Conservation (phyloP, 805 yeast genomes). For the Yamadazyma akitaensis region DNA sequence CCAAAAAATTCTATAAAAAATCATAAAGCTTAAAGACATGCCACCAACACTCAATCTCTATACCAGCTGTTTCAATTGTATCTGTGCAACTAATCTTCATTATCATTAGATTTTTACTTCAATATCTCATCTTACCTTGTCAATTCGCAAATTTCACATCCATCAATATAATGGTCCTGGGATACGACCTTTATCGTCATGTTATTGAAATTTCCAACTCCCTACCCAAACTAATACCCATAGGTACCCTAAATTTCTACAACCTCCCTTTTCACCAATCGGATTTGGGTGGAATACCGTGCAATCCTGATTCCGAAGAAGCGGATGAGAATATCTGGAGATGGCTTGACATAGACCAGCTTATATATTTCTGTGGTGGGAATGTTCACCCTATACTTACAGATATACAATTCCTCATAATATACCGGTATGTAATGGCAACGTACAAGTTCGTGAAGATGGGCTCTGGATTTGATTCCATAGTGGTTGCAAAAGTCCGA, state of each 20-base stretch:
- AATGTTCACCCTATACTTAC: conserved; percentile 24
- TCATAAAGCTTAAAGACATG: too few species aligned
- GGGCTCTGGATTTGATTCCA: background rate
- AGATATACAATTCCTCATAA: conserved; percentile 44
- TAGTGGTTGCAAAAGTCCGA: conserved; percentile 33
- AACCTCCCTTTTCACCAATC: conserved; percentile 40
- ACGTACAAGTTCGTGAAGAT: conserved; percentile 35
- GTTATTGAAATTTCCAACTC: conserved; percentile 35
- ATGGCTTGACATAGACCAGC: conserved; percentile 52
- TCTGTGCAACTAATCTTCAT: too few species aligned
- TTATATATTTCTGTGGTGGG: conserved; percentile 15
- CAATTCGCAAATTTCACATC: conserved; percentile 1
- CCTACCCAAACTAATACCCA: conserved; percentile 35
- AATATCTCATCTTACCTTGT: background rate
- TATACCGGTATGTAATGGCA: conserved; percentile 38
- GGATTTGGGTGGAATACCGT: conserved; percentile 26
- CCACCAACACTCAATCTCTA: too few species aligned
- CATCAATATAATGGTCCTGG: conserved; percentile 1
- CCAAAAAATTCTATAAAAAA: too few species aligned
- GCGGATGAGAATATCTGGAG: conserved; percentile 38
- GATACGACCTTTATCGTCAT: conserved; percentile 3
- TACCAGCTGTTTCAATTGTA: too few species aligned
- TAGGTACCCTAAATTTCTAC: conserved; percentile 48
- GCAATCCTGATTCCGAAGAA: background rate
- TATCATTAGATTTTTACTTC: background rate